A percentile compares a stretch with the other conserved stretches of the same genome.
Conservation (phyloP, 1,284 basidiomycete species). For the Ceratobasidium sp. region DNA sequence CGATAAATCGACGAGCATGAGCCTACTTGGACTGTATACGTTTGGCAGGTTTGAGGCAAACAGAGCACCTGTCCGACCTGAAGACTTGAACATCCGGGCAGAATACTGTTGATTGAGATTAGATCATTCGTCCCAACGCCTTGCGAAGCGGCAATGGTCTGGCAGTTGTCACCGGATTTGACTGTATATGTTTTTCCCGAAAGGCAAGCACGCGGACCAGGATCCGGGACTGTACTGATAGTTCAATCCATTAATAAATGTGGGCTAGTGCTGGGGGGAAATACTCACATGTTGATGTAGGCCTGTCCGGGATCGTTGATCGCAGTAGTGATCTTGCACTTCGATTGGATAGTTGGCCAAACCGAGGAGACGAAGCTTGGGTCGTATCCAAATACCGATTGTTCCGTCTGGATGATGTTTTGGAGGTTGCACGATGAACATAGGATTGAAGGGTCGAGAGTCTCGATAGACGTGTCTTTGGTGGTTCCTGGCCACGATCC, state of each 20-base stretch:
- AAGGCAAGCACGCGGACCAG: conserved; percentile 9
- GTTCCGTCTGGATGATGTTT: conserved; percentile 5
- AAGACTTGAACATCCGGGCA: conserved; percentile 7
- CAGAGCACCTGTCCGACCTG: conserved; percentile 18
- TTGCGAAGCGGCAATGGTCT: conserved; percentile 3
- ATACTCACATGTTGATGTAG: conserved; percentile 11
- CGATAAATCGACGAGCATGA: too few species aligned
- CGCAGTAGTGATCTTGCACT: conserved; percentile 17
- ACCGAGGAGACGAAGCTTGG: conserved; percentile 3
- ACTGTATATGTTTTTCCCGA: conserved; percentile 17
- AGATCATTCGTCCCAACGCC: conserved; percentile 8
- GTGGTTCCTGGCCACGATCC: conserved; percentile 14
- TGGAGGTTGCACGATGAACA: conserved; percentile 19
- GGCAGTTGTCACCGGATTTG: conserved; percentile 17
- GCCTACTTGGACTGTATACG: neutral
- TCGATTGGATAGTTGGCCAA: conserved; percentile 23
- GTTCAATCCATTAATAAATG: too few species aligned
- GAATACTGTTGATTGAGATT: conserved; percentile 19
- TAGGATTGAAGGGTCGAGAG: conserved; percentile 13
- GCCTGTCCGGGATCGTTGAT: conserved; percentile 23
- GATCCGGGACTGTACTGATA: neutral
- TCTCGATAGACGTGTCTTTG: conserved; percentile 1
- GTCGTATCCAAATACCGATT: conserved; percentile 26
- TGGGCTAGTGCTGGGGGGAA: too few species aligned
- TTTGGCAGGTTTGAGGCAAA: conserved; percentile 13